Evolutionary conservation across 495 filamentous ascomycete genomes (phyloP).

Genomic region (Xylaria longipes): DNA sequence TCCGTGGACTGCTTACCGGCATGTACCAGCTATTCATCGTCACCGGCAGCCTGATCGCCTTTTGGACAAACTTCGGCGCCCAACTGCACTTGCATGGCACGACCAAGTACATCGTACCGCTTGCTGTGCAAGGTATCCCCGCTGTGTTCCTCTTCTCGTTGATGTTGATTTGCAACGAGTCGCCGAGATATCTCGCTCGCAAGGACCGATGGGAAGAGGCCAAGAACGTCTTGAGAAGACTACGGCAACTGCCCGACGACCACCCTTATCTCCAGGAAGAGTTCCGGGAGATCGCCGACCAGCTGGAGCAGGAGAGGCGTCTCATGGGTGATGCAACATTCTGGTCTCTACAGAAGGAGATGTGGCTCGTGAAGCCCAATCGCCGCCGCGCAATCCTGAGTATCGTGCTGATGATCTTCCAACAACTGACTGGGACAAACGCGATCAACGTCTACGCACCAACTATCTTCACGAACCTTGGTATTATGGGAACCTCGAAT

Average conservation of each 20-base stretch:
- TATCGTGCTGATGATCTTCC: slow-evolving; percentile 71
- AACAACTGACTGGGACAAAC: slow-evolving; percentile 73
- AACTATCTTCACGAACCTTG: slow-evolving; percentile 69
- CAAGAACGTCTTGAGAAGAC: slow-evolving; percentile 57
- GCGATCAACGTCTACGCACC: slow-evolving; percentile 75
- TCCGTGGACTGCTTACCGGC: slow-evolving; percentile 72
- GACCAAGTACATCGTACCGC: slow-evolving; percentile 69
- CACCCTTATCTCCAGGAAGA: slow-evolving; percentile 72
- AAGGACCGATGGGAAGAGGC: slow-evolving; percentile 75
- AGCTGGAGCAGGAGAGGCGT: slow-evolving; percentile 72
- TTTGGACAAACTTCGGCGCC: slow-evolving; percentile 65
- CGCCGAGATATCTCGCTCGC: slow-evolving; percentile 73
- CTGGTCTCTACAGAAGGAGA: slow-evolving; percentile 71
- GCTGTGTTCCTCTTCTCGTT: slow-evolving; percentile 63
- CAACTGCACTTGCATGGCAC: slow-evolving; percentile 58
- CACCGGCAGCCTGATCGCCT: slow-evolving; percentile 70
- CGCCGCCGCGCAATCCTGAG: slow-evolving; percentile 66
- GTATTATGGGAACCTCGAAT: slow-evolving; percentile 57
- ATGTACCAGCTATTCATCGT: slow-evolving; percentile 74
- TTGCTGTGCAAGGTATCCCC: slow-evolving; percentile 70
- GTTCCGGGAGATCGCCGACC: slow-evolving; percentile 68
- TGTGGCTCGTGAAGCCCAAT: slow-evolving; percentile 72
- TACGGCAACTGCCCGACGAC: slow-evolving; percentile 60
- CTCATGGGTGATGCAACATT: slow-evolving; percentile 66
- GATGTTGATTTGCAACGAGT: slow-evolving; percentile 69